Base-by-base conservation (phyloP, 805 yeast species). In the Saccharomycopsis sp. region DNA sequence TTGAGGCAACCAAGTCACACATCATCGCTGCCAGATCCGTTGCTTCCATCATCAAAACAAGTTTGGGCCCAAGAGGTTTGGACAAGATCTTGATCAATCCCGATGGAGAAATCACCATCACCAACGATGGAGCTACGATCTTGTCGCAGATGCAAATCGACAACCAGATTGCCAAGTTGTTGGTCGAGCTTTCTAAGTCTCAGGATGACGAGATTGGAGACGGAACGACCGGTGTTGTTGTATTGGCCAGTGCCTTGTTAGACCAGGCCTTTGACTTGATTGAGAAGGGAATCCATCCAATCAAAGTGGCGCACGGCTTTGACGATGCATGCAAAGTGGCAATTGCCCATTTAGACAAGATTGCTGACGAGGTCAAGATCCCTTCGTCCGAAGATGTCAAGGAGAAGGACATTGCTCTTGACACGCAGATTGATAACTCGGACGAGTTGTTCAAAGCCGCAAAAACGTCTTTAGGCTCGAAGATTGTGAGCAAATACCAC, bases 201-300 rank as follows among this genome's bases (percentile, higher is more conserved):
- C 99, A 93, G 77, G 99, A 93, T 72, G 97, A 94, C 71, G 98
- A 93, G 75, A 90, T 93, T 70, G 99, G 99, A 58, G 99, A 93
- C 72, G 99, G 99, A 69, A 94, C 99, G 29, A 94, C 99, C 3
- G 98, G 98, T 69, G 99, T 94, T 29, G 98, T 94, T 56, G 98
- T 94, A 1, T 77, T 94, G 56, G 98, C 99, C 0, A 88, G 97
- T 64, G 96, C 98, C 1, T 77, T 94, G 63, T 78, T 94, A 60
- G 97, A 93, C 71, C 97, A 94, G 75, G 97, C 99, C 2, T 74
- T 87, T 58, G 97, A 91, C 69, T 81, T 94, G 63, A 92, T 94
- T 64, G 97, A 94, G 69, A 90, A 89, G 75, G 98, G 98, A 58
- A 92, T 94, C 63, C 99, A 94, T 69, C 99, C 99, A 53, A 90